Evolutionary conservation across 345 rosid genomes (phyloP).

Genomic region (Laguncularia racemosa): DNA sequence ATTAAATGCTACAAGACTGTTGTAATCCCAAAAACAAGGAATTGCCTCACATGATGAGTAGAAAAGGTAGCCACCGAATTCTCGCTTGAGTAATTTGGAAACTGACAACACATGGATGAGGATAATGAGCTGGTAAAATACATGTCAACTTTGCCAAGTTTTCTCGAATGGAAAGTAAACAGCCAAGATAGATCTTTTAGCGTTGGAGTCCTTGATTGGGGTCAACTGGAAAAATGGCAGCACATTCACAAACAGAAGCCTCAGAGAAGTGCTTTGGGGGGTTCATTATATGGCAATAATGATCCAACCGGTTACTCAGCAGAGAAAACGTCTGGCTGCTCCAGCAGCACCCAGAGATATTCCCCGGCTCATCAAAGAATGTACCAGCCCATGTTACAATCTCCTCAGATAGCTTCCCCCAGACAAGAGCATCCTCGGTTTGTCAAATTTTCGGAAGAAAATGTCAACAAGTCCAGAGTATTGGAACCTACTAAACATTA

Average conservation of each 20-base stretch:
- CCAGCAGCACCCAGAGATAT: constrained; percentile 26
- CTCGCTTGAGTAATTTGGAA: background rate
- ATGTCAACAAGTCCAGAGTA: too few relatives aligned
- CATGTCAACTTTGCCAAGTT: constrained; percentile 76
- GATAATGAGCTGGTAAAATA: constrained; percentile 76
- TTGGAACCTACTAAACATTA: too few relatives aligned
- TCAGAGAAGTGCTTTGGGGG: constrained; percentile 24
- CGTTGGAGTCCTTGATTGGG: constrained; percentile 89
- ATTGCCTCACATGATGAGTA: too few relatives aligned
- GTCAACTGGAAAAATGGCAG: constrained; percentile 76
- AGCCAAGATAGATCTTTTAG: constrained; percentile 51
- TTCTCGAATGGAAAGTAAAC: constrained; percentile 51
- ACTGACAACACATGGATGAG: constrained; percentile 7
- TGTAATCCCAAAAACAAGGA: too few relatives aligned
- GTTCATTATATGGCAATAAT: constrained; percentile 26
- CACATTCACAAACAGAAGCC: constrained; percentile 31
- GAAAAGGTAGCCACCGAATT: background rate
- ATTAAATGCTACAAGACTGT: too few relatives aligned
- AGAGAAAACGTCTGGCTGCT: constrained; percentile 35
- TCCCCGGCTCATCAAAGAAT: constrained; percentile 23
- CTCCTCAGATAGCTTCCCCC: constrained; percentile 35
- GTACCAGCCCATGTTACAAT: constrained; percentile 33
- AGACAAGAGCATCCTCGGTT: constrained; percentile 13
- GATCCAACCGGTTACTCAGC: constrained; percentile 17
- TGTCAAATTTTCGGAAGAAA: too few relatives aligned